Evolutionary conservation across 371 early-diverging fungal species (phyloP).

Genomic region (Lichtheimia corymbifera): DNA sequence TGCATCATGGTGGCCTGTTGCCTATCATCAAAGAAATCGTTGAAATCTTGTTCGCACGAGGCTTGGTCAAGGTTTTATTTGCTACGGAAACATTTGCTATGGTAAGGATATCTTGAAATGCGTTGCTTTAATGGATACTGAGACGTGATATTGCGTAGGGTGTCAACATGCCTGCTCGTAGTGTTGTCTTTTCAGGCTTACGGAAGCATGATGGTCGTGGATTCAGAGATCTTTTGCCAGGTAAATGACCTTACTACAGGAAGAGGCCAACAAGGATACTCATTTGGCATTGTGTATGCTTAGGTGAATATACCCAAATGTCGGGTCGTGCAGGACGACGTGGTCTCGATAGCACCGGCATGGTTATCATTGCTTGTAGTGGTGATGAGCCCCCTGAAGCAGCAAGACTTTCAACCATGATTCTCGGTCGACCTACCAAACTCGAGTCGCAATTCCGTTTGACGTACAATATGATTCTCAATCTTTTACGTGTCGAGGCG

Average conservation of each 20-base stretch:
- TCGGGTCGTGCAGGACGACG: conserved; percentile 98
- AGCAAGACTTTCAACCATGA: conserved; percentile 67
- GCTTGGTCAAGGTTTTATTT: conserved; percentile 84
- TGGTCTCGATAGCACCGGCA: conserved; percentile 94
- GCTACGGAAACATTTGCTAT: conserved; percentile 60
- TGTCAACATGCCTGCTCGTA: conserved; percentile 98
- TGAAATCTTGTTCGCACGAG: conserved; percentile 95
- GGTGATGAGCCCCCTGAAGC: conserved; percentile 73
- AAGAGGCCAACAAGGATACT: not conserved
- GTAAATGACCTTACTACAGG: conserved; percentile 13
- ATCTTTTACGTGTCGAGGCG: conserved; percentile 95
- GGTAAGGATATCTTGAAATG: conserved; percentile 16
- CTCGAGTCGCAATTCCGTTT: conserved; percentile 96
- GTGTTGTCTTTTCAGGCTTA: conserved; percentile 92
- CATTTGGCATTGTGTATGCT: not conserved
- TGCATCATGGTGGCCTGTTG: conserved; percentile 97
- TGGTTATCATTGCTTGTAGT: conserved; percentile 86
- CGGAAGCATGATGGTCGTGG: conserved; percentile 92
- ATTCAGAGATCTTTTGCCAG: conserved; percentile 86
- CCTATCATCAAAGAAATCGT: conserved; percentile 99
- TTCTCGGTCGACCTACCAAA: conserved; percentile 88
- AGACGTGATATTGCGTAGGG: conserved; percentile 53
- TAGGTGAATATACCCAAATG: conserved; percentile 99
- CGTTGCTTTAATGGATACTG: too few species aligned
- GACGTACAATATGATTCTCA: conserved; percentile 99